Base-by-base conservation (phyloP, 129 eudicot genomes). In the Kitagawia praeruptora region DNA sequence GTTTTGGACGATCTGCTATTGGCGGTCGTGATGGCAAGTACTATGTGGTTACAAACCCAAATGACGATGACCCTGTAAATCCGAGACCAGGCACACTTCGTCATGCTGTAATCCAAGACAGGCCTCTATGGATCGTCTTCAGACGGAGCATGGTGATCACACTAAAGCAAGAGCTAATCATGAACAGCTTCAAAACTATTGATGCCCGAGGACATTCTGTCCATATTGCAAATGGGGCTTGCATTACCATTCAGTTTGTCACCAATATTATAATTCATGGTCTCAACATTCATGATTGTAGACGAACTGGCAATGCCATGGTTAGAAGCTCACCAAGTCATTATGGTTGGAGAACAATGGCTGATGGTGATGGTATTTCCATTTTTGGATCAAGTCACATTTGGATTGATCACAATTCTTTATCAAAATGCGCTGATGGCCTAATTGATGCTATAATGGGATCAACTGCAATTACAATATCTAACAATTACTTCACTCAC, bases 151-250 rank as follows among this genome's bases (percentile, higher is more conserved):
- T 93, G 98, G 93, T 88, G 11, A 93, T 93, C 34, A 89, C 91
- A 3, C 83, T 93, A 4, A 93, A 93, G 74, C 91, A 93, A 78
- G 98, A 93, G 82, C 88, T 93, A 9, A 80, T 93, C 40, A 93
- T 93, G 97, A 93, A 93, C 86, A 93, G 97, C 79, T 93, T 93
- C 82, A 93, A 93, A 84, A 93, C 98, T 19, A 91, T 93, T 70
- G 98, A 93, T 77, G 98, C 89, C 16, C 88, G 98, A 15, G 98
- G 98, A 27, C 90, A 80, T 56, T 87, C 89, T 46, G 95, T 93
- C 42, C 97, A 93, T 45, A 91, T 93, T 25, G 95, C 97, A 6
- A 81, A 91, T 61, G 98, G 98, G 11, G 97, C 82, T 12, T 93
- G 98, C 80, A 88, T 93, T 39, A 93, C 98, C 1, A 86, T 91